phyloP scores from a whole-genome alignment of 2,329 filamentous ascomycete genomes.

The Colletotrichum sp. region DNA sequence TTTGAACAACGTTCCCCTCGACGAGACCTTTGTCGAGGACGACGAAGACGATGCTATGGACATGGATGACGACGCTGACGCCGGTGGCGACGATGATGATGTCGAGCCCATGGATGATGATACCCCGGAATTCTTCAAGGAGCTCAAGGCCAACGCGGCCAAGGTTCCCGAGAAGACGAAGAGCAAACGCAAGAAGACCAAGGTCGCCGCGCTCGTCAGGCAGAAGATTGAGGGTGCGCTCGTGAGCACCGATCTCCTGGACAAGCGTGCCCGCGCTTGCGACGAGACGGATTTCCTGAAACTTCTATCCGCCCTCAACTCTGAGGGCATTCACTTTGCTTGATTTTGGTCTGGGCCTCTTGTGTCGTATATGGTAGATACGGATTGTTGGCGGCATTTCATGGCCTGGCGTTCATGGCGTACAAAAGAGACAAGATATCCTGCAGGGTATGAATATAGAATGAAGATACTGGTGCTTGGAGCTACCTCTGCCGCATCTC shows the following conservation, averaged over 20 bases:
- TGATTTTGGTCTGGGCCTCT: slow-evolving; percentile 38
- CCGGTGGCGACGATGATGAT: slow-evolving; percentile 51
- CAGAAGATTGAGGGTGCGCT: slow-evolving; percentile 88
- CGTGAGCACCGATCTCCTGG: slow-evolving; percentile 79
- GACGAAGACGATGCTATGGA: slow-evolving; percentile 45
- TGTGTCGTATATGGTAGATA: background rate
- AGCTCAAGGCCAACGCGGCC: slow-evolving; percentile 51
- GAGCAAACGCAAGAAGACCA: slow-evolving; percentile 77
- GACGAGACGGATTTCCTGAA: slow-evolving; percentile 93
- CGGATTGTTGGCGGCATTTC: background rate
- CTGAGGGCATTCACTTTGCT: slow-evolving; percentile 91
- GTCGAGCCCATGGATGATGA: slow-evolving; percentile 70
- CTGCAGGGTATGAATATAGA: background rate
- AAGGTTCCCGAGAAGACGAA: slow-evolving; percentile 59
- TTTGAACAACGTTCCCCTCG: slow-evolving; percentile 79
- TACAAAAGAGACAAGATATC: slow-evolving; percentile 13
- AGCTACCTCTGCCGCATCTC: background rate
- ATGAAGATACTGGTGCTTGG: background rate
- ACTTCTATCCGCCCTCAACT: slow-evolving; percentile 82
- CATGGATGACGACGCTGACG: slow-evolving; percentile 47
- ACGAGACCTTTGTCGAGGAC: slow-evolving; percentile 63
- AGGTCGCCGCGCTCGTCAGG: slow-evolving; percentile 80
- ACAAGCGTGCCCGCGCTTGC: slow-evolving; percentile 83
- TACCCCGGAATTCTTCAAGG: slow-evolving; percentile 84
- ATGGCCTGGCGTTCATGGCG: slow-evolving; percentile 19